These are phyloP conservation scores for Porcisia deanei DNA, from an alignment of 208 protist species.

Conservation along the genomic window DNA sequence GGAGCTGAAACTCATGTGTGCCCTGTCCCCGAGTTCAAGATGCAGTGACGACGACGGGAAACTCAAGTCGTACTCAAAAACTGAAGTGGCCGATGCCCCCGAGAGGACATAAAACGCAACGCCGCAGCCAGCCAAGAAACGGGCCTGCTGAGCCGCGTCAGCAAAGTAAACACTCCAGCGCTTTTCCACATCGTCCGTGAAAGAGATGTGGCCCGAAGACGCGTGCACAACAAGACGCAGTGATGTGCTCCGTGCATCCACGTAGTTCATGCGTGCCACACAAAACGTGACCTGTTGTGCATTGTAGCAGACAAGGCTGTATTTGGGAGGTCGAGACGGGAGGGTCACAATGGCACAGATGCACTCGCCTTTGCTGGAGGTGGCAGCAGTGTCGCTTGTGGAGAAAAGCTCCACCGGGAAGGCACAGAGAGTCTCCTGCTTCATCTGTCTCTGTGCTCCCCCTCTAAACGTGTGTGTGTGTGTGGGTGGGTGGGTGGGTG, in stretches of 20 bases:
- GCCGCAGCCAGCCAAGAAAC: conserved; percentile 59
- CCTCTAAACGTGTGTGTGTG: neutral
- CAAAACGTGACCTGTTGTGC: conserved; percentile 64
- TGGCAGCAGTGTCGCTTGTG: conserved; percentile 40
- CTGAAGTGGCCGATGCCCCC: conserved; percentile 41
- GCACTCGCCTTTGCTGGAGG: conserved; percentile 56
- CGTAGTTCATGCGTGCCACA: conserved; percentile 39
- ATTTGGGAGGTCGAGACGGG: conserved; percentile 52
- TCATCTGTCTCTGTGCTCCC: conserved; percentile 27
- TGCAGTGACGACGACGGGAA: conserved; percentile 34
- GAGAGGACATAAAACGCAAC: conserved; percentile 64
- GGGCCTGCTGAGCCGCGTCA: conserved; percentile 33
- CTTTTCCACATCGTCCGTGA: conserved; percentile 56
- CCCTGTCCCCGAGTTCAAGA: conserved; percentile 37
- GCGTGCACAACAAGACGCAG: conserved; percentile 52
- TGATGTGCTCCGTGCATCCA: conserved; percentile 51
- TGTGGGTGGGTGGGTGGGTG: neutral
- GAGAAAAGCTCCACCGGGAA: conserved; percentile 55
- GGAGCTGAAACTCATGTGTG: conserved; percentile 40
- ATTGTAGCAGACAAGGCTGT: conserved; percentile 86
- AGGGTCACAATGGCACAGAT: conserved; percentile 69
- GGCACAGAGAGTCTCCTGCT: conserved; percentile 70
- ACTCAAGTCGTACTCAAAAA: conserved; percentile 54
- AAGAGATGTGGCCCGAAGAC: conserved; percentile 59
- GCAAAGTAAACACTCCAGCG: conserved; percentile 64